Percentiles rank a stretch among this genome's conserved stretches.
Conservation (phyloP, 164 flowering plant species). For the Liriodendron chinense region DNA sequence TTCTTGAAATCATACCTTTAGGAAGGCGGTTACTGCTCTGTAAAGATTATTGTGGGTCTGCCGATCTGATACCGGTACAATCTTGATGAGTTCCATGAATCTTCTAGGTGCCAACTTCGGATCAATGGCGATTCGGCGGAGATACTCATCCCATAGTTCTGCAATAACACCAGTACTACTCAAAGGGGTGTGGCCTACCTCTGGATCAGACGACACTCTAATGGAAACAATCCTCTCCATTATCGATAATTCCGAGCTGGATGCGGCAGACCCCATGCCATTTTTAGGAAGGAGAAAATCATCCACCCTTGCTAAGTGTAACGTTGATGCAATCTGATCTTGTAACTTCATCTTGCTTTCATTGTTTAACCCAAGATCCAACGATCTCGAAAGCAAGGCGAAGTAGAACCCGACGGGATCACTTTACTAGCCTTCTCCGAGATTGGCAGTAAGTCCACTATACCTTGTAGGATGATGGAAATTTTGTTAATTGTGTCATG, state of each 20-base stretch:
- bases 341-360: conserved; percentile 42
- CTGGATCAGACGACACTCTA: conserved; percentile 32
- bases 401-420: conserved; percentile 87
- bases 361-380: conserved; percentile 41
- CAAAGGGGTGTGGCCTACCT: conserved; percentile 28
- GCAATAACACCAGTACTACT: conserved; percentile 41
- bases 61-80: conserved; percentile 54
- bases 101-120: conserved; percentile 43
- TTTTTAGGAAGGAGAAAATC: conserved; percentile 58
- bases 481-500: conserved; percentile 22
- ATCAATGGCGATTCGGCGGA: conserved; percentile 53
- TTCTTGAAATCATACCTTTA: conserved; percentile 26
- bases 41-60: conserved; percentile 75
- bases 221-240: conserved; percentile 66
- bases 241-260: conserved; percentile 49
- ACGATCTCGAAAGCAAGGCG: conserved; percentile 57
- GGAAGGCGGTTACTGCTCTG: conserved; percentile 51
- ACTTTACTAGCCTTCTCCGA: conserved; percentile 50
- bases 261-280: conserved; percentile 35
- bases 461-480: conserved; percentile 43
- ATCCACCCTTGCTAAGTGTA: conserved; percentile 65
- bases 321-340: conserved; percentile 49
- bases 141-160: conserved; percentile 76
- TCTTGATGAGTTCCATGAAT: conserved; percentile 70
- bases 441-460: conserved; percentile 55